Evolutionary conservation across 495 filamentous ascomycete species (phyloP).

Genomic region (Hypomontagnella submonticulosa): DNA sequence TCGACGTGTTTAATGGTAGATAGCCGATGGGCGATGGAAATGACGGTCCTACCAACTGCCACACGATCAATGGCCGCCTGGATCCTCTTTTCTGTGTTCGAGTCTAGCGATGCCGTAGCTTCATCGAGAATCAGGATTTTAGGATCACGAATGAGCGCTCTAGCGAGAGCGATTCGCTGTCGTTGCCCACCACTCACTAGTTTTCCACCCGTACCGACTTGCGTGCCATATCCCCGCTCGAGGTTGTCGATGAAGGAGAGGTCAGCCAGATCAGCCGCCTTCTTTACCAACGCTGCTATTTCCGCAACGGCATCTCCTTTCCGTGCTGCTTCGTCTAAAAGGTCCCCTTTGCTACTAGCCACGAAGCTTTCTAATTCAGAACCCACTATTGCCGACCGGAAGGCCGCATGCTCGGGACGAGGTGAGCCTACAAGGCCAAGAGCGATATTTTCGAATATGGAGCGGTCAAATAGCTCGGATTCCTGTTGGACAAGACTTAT

Average conservation of each 20-base stretch:
- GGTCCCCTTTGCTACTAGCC: slow-evolving; percentile 1
- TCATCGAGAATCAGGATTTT: slow-evolving; percentile 63
- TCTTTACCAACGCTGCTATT: slow-evolving; percentile 39
- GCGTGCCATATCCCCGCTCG: slow-evolving; percentile 55
- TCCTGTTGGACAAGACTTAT: slow-evolving; percentile 74
- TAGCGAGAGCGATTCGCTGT: slow-evolving; percentile 68
- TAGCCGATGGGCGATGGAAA: slow-evolving; percentile 57
- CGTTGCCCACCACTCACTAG: slow-evolving; percentile 66
- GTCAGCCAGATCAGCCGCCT: slow-evolving; percentile 48
- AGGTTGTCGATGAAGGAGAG: slow-evolving; percentile 48
- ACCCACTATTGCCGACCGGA: slow-evolving; percentile 49
- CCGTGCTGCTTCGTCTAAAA: slow-evolving; percentile 33
- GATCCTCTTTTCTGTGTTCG: slow-evolving; percentile 46
- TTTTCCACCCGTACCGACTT: slow-evolving; percentile 55
- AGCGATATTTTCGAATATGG: slow-evolving; percentile 73
- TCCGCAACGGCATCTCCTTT: slow-evolving; percentile 36
- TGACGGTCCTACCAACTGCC: slow-evolving; percentile 54
- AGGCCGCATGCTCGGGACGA: slow-evolving; percentile 54
- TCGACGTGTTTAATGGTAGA: slow-evolving; percentile 57
- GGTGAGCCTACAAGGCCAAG: slow-evolving; percentile 68
- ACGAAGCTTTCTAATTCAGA: slow-evolving; percentile 23
- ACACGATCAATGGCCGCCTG: slow-evolving; percentile 47
- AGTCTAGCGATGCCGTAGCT: slow-evolving; percentile 57
- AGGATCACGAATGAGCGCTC: slow-evolving; percentile 57
- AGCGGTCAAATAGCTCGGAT: slow-evolving; percentile 68